These are phyloP conservation scores for Fusarium neocosmosporiellum DNA, from an alignment of 2,329 filamentous ascomycete species.

Conservation along the genomic window DNA sequence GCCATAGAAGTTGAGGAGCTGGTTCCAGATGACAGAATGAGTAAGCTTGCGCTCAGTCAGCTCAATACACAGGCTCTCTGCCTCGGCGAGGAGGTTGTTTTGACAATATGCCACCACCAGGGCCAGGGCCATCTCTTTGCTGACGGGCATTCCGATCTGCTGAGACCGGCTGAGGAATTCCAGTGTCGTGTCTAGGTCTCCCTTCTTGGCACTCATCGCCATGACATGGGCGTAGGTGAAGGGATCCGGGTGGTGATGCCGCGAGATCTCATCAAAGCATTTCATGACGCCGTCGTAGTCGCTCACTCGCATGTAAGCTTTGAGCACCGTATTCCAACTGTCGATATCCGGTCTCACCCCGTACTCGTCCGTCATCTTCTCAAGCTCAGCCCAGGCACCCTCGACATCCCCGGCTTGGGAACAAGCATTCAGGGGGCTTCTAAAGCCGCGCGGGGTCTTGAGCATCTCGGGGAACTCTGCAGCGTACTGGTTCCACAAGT, in stretches of 20 bases:
- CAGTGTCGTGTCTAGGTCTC: constrained; percentile 77
- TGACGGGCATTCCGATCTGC: constrained; percentile 60
- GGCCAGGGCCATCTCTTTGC: constrained; percentile 68
- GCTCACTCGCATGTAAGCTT: constrained; percentile 73
- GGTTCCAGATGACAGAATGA: constrained; percentile 79
- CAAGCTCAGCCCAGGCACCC: constrained; percentile 70
- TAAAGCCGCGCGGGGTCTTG: constrained; percentile 53
- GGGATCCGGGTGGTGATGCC: constrained; percentile 63
- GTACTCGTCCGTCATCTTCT: constrained; percentile 68
- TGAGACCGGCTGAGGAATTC: constrained; percentile 73
- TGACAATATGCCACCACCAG: constrained; percentile 75
- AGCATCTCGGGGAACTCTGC: constrained; percentile 50
- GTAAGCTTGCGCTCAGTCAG: constrained; percentile 64
- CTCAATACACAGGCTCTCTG: constrained; percentile 56
- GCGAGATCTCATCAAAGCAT: constrained; percentile 70
- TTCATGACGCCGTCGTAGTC: constrained; percentile 74
- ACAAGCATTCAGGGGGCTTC: constrained; percentile 77
- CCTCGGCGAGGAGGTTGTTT: constrained; percentile 51
- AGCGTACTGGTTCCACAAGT: constrained; percentile 59
- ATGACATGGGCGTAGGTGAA: constrained; percentile 80
- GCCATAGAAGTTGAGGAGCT: constrained; percentile 77
- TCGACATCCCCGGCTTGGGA: constrained; percentile 74
- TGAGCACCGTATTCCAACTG: constrained; percentile 83
- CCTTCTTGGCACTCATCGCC: constrained; percentile 74
- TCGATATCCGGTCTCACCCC: constrained; percentile 65